Percentiles rank a stretch among this genome's conserved stretches.
Evolutionary conservation across 768 basidiomycete genomes (phyloP).

Genomic region (Pisolithus albus): DNA sequence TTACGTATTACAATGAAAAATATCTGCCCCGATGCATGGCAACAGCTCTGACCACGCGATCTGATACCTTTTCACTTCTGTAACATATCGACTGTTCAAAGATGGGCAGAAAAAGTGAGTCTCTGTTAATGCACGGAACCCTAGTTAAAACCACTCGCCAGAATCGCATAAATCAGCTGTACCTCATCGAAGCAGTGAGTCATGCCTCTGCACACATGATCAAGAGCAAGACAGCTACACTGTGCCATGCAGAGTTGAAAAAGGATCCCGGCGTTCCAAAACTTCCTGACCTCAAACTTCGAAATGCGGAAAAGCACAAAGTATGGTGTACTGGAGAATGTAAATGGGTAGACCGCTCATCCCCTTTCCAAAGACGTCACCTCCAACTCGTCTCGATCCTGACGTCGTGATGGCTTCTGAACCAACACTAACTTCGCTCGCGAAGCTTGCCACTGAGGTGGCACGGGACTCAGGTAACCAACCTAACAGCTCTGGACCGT

Average conservation of each 20-base stretch:
- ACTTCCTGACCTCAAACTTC: constrained; percentile 63
- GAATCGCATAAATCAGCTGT: constrained; percentile 20
- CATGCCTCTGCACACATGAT: not conserved
- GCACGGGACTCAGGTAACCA: constrained; percentile 2
- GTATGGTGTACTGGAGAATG: constrained; percentile 29
- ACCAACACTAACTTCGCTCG: constrained; percentile 59
- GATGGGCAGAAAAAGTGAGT: constrained; percentile 29
- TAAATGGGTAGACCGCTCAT: not conserved
- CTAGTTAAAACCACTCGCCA: constrained; percentile 1
- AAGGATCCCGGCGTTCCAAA: constrained; percentile 88
- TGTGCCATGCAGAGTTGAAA: constrained; percentile 53
- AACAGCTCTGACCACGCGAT: too few relatives aligned
- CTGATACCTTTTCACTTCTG: too few relatives aligned
- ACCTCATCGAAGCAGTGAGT: constrained; percentile 23
- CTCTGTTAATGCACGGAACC: not conserved
- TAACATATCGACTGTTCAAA: not conserved
- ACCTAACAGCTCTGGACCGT: constrained; percentile 26
- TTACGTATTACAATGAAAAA: too few relatives aligned
- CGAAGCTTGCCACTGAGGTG: constrained; percentile 39
- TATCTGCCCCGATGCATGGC: too few relatives aligned
- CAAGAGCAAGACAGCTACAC: constrained; percentile 2
- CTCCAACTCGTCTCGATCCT: constrained; percentile 31
- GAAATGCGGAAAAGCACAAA: constrained; percentile 45
- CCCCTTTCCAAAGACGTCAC: constrained; percentile 14
- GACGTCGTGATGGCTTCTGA: constrained; percentile 72